phyloP scores from a whole-genome alignment of 208 protist genomes.

The Leishmania mexicana region DNA sequence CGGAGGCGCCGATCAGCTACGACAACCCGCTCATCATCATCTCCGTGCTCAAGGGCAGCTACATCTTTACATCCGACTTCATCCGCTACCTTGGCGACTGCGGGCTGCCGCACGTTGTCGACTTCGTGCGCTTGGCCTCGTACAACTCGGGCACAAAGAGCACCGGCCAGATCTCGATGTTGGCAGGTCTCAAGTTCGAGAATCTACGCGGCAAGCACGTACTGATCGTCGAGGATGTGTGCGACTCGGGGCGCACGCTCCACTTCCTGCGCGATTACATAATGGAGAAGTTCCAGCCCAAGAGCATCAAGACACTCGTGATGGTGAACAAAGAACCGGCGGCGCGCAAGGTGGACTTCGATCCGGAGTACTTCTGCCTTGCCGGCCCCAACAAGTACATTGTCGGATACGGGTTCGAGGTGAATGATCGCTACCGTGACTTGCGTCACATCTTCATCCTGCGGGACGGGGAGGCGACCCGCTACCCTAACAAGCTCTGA shows the following conservation, averaged over 20 bases:
- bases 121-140: slow-evolving; percentile 84
- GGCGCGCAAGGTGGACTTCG: slow-evolving; percentile 61
- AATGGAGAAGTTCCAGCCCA: slow-evolving; percentile 45
- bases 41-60: slow-evolving; percentile 91
- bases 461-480: slow-evolving; percentile 58
- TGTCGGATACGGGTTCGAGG: slow-evolving; percentile 93
- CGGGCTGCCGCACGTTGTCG: slow-evolving; percentile 73
- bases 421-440: slow-evolving; percentile 85
- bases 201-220: slow-evolving; percentile 82
- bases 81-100: slow-evolving; percentile 78
- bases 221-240: slow-evolving; percentile 91
- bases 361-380: slow-evolving; percentile 72
- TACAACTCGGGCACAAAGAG: slow-evolving; percentile 75
- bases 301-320: slow-evolving; percentile 70
- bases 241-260: slow-evolving; percentile 83
- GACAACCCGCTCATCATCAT: slow-evolving; percentile 88
- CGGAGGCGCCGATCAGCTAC: slow-evolving; percentile 57
- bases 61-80: slow-evolving; percentile 92
- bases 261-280: slow-evolving; percentile 57
- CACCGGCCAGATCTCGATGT: slow-evolving; percentile 63
- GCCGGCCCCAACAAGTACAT: slow-evolving; percentile 81
- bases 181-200: slow-evolving; percentile 57
- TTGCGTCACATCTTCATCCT: slow-evolving; percentile 83
- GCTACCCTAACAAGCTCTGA: slow-evolving; percentile 67
- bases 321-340: slow-evolving; percentile 77